Conservation (phyloP, 169 alveolate genomes). For the Plasmodium blacklocki region DNA sequence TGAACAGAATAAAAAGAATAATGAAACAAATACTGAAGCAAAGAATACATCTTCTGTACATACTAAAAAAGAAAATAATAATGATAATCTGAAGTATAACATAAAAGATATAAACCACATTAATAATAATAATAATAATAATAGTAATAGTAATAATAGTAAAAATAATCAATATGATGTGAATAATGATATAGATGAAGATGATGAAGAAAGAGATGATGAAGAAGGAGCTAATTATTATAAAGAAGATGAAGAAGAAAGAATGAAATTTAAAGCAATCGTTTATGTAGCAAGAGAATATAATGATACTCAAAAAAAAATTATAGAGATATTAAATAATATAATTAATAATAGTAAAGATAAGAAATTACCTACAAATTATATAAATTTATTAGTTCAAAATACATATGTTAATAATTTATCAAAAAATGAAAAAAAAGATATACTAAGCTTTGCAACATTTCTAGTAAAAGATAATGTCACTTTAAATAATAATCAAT, state of each 20-base stretch:
- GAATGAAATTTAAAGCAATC: conserved; percentile 22
- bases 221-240: neutral
- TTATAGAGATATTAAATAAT: conserved; percentile 66
- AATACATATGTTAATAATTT: conserved; percentile 77
- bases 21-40: neutral
- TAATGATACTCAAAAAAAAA: conserved; percentile 77
- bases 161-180: neutral
- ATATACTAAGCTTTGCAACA: conserved; percentile 91
- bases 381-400: conserved; percentile 75
- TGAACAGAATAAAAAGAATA: neutral
- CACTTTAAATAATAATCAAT: conserved; percentile 83
- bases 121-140: neutral
- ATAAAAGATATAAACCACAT: neutral
- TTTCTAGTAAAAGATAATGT: conserved; percentile 87
- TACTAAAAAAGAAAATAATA: neutral
- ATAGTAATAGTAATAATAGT: neutral
- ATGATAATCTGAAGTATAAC: neutral
- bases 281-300: conserved; percentile 75
- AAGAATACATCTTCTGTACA: neutral
- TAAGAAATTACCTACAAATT: conserved; percentile 66
- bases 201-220: conserved; percentile 67
- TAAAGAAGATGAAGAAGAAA: conserved; percentile 66
- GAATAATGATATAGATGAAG: neutral
- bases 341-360: conserved; percentile 74
- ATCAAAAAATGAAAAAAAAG: conserved; percentile 84